phyloP scores from a whole-genome alignment of 345 rosid genomes.

The Salix arbutifolia region DNA sequence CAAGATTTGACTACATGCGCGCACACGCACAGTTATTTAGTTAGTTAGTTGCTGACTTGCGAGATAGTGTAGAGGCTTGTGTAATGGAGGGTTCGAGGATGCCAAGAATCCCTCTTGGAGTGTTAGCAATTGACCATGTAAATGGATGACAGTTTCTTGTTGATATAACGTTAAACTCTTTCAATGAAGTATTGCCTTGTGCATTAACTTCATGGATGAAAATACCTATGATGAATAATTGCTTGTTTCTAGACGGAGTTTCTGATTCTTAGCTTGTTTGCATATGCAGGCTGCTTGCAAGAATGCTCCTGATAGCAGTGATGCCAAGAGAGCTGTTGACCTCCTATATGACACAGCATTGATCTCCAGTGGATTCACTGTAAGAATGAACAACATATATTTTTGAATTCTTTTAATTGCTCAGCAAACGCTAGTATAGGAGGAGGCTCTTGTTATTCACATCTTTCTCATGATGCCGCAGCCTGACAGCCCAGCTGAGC shows the following conservation, averaged over 20 bases:
- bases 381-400: constrained; percentile 25
- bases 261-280: background rate
- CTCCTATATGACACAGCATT: constrained; percentile 88
- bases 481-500: constrained; percentile 96
- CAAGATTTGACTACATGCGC: too few relatives aligned
- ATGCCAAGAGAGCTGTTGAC: constrained; percentile 88
- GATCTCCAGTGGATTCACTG: constrained; percentile 93
- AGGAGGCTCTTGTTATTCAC: background rate
- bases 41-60: too few relatives aligned
- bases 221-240: background rate
- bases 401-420: background rate
- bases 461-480: constrained; percentile 25
- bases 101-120: too few relatives aligned
- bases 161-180: too few relatives aligned
- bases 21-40: too few relatives aligned
- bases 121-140: too few relatives aligned
- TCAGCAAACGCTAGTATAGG: background rate
- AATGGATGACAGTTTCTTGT: too few relatives aligned
- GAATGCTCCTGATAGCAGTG: constrained; percentile 71
- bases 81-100: too few relatives aligned
- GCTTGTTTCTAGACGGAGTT: background rate
- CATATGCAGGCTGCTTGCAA: constrained; percentile 85
- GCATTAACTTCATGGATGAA: background rate
- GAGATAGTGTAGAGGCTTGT: too few relatives aligned
- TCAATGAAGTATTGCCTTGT: background rate